Evolutionary conservation across 2,329 filamentous ascomycete species (phyloP).

Genomic region (Diaporthe ampelina): DNA sequence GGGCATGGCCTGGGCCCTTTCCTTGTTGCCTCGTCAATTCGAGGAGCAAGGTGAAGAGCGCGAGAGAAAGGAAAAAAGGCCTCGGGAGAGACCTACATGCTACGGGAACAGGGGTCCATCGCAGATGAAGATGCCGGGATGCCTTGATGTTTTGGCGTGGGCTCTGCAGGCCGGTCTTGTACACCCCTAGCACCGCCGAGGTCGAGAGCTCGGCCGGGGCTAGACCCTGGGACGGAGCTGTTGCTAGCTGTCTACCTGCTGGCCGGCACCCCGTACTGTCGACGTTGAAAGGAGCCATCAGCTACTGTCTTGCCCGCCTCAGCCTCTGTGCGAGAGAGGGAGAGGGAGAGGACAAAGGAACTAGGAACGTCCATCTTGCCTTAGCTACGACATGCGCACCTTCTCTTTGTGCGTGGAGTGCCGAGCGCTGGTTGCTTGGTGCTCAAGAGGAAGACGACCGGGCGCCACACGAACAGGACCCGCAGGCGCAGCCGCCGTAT

Average conservation of each 20-base stretch:
- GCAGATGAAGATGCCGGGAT: constrained; percentile 30
- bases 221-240: too few relatives aligned
- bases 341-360: constrained; percentile 11
- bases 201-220: constrained; percentile 12
- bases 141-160: constrained; percentile 31
- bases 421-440: neutral
- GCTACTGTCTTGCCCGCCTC: constrained; percentile 1
- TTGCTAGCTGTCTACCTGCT: neutral
- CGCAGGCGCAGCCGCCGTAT: too few relatives aligned
- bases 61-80: constrained; percentile 3
- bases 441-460: neutral
- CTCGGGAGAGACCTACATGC: constrained; percentile 23
- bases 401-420: constrained; percentile 5
- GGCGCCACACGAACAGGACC: neutral
- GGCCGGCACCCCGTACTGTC: neutral
- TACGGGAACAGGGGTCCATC: constrained; percentile 30
- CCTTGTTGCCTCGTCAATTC: constrained; percentile 16
- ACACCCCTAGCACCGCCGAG: constrained; percentile 23
- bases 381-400: too few relatives aligned
- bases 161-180: constrained; percentile 27
- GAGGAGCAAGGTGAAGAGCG: constrained; percentile 15
- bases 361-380: neutral
- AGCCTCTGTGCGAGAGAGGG: neutral
- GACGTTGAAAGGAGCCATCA: neutral
- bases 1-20: constrained; percentile 12